Conservation (phyloP, 768 basidiomycete genomes). For the Lepiota brunneoincarnata region DNA sequence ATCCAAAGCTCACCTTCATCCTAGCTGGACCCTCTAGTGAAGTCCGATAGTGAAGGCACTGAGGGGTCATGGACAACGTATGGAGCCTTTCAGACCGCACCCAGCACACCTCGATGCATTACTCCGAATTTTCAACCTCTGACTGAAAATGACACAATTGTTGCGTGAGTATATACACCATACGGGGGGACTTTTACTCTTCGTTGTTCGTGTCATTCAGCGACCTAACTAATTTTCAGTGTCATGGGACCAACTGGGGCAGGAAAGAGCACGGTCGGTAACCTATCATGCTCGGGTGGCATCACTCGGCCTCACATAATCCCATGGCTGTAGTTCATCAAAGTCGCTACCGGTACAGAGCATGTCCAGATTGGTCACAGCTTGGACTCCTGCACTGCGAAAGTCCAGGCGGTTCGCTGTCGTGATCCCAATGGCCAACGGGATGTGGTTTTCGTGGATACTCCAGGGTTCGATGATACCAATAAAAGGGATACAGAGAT, state of each 20-base stretch:
- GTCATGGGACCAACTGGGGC: conserved; percentile 24
- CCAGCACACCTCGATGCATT: no score
- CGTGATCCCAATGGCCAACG: conserved; percentile 10
- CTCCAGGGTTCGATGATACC: conserved; percentile 29
- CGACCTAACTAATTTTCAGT: conserved; percentile 10
- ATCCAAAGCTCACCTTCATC: no score
- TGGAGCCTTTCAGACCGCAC: no score
- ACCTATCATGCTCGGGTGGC: neutral
- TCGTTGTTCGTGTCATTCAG: neutral
- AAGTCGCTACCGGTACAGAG: conserved; percentile 17
- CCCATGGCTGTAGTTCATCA: conserved; percentile 22
- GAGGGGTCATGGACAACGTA: no score
- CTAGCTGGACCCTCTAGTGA: no score
- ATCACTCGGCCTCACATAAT: neutral
- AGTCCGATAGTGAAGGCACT: no score
- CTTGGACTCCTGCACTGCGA: conserved; percentile 22
- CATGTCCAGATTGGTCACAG: conserved; percentile 20
- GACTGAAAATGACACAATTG: conserved; percentile 12
- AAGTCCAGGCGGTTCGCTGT: conserved; percentile 17
- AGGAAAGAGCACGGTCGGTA: conserved; percentile 22
- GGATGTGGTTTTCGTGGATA: conserved; percentile 27
- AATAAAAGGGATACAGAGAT: conserved; percentile 20
- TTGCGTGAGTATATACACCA: conserved; percentile 15
- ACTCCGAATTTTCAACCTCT: no score
- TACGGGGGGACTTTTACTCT: neutral